A percentile compares a stretch with the other conserved stretches of the same genome.
phyloP scores from a whole-genome alignment of 495 filamentous ascomycete species.

The Chaetomidium leptoderma region DNA sequence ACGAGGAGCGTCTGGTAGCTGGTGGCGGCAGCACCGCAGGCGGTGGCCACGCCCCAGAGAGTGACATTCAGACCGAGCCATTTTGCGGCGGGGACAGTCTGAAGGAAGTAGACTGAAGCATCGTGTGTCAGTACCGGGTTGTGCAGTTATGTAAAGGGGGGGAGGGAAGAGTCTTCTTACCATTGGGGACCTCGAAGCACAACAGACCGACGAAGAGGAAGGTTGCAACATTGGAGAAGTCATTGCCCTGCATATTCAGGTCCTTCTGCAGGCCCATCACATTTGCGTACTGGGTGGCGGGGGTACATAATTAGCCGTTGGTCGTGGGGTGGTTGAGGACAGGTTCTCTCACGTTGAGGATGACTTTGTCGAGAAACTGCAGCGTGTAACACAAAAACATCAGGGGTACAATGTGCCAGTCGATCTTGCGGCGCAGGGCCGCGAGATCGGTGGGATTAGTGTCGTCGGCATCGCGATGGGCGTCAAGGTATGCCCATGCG shows the following conservation, averaged over 20 bases:
- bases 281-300: conserved; percentile 29
- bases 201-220: conserved; percentile 35
- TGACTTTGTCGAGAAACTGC: conserved; percentile 65
- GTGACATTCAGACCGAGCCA: conserved; percentile 53
- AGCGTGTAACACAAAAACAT: conserved; percentile 61
- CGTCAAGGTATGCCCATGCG: conserved; percentile 37
- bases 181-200: conserved; percentile 36
- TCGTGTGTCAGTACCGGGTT: neutral
- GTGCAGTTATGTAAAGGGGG: no score
- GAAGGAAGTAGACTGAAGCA: conserved; percentile 40
- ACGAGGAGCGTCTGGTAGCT: conserved; percentile 37
- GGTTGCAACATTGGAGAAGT: conserved; percentile 37
- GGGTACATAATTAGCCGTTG: conserved; percentile 8
- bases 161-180: no score
- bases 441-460: conserved; percentile 21
- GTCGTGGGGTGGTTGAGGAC: neutral
- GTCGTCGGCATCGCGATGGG: conserved; percentile 25
- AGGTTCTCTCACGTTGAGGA: conserved; percentile 44
- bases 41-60: conserved; percentile 47
- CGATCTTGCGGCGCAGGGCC: conserved; percentile 35
- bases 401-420: conserved; percentile 40
- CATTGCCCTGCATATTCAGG: conserved; percentile 33
- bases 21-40: conserved; percentile 34
- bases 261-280: conserved; percentile 38
- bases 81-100: conserved; percentile 52